phyloP scores from a whole-genome alignment of 768 basidiomycete species.

The Galerina sulciceps region DNA sequence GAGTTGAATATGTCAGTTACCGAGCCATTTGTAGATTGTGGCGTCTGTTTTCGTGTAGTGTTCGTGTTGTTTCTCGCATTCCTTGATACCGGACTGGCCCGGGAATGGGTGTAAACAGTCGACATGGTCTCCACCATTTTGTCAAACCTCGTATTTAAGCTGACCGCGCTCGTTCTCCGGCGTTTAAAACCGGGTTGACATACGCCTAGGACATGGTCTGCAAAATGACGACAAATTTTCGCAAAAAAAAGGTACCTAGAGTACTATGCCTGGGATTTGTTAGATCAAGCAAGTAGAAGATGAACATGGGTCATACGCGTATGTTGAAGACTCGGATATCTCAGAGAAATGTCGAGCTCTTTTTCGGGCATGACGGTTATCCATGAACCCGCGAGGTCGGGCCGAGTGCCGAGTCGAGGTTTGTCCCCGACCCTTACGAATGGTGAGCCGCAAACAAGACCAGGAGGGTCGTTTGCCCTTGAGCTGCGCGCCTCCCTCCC shows the following conservation, averaged over 20 bases:
- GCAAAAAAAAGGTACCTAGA: background rate
- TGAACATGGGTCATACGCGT: background rate
- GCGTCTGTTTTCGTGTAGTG: constrained; percentile 6
- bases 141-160: constrained; percentile 62
- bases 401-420: no score
- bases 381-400: background rate
- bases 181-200: constrained; percentile 42
- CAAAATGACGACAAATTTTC: background rate
- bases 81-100: background rate
- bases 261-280: background rate
- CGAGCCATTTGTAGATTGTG: constrained; percentile 20
- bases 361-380: background rate
- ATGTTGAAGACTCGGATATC: background rate
- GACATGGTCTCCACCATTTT: constrained; percentile 68
- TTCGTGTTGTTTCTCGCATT: constrained; percentile 33
- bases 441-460: no score
- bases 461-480: constrained; percentile 6
- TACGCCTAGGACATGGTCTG: background rate
- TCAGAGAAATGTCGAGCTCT: background rate
- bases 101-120: constrained; percentile 22
- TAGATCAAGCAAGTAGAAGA: background rate
- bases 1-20: constrained; percentile 30
- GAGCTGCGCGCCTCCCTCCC: background rate
- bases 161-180: constrained; percentile 30
- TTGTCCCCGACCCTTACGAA: no score